phyloP scores from a whole-genome alignment of 2,329 filamentous ascomycete genomes.

The Zarea fungicola region DNA sequence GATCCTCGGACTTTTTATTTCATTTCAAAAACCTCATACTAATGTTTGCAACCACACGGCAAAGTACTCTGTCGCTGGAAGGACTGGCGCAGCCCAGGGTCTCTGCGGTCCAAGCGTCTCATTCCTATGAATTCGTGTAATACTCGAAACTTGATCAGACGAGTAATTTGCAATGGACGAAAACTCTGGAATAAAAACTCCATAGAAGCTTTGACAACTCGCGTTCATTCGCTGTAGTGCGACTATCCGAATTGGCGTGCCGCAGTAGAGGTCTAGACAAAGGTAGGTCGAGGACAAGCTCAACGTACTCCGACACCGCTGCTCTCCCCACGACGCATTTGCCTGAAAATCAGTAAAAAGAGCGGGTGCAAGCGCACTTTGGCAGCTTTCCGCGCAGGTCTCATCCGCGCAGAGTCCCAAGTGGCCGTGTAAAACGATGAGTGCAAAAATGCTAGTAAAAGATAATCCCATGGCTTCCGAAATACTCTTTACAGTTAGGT shows the following conservation, averaged over 20 bases:
- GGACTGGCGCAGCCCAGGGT: neutral
- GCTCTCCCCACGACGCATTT: neutral
- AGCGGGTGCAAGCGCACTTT: neutral
- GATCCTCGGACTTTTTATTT: no score
- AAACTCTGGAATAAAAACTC: neutral
- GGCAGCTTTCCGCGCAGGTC: slow-evolving; percentile 5
- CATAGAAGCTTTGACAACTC: neutral
- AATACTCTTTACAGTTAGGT: no score
- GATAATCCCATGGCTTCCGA: neutral
- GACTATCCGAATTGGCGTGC: neutral
- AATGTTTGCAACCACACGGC: neutral
- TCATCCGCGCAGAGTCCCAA: neutral
- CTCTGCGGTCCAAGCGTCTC: neutral
- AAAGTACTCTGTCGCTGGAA: slow-evolving; percentile 1
- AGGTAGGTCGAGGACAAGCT: slow-evolving; percentile 1
- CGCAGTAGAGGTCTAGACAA: slow-evolving; percentile 8
- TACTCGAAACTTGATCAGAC: neutral
- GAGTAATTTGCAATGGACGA: neutral
- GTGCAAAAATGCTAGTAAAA: neutral
- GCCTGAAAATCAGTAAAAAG: neutral
- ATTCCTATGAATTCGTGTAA: neutral
- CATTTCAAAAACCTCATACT: neutral
- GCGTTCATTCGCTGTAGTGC: neutral
- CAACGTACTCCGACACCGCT: neutral
- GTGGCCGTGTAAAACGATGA: neutral